A percentile compares a stretch with the other conserved stretches of the same genome.
These are phyloP conservation scores for Colletotrichum chlorophyti DNA, from an alignment of 2,329 filamentous ascomycete species.

Conservation along the genomic window DNA sequence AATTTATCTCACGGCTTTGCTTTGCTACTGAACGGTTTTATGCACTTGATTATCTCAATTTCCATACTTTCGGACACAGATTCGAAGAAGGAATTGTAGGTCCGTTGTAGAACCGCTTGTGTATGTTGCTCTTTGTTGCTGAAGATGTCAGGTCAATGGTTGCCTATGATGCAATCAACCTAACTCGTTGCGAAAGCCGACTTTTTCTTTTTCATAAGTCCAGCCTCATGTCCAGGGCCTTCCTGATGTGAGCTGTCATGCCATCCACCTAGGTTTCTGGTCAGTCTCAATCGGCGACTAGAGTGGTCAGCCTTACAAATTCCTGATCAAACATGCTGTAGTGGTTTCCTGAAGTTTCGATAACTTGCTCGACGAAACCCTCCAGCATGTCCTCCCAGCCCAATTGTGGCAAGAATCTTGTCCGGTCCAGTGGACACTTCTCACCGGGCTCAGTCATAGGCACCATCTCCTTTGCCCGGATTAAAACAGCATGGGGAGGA, in stretches of 20 bases:
- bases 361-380: constrained; percentile 14
- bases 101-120: too few relatives aligned
- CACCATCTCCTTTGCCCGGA: constrained; percentile 15
- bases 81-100: too few relatives aligned
- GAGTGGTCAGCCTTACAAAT: neutral
- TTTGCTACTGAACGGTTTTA: too few relatives aligned
- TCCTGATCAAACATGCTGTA: constrained; percentile 19
- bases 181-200: neutral
- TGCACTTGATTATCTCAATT: too few relatives aligned
- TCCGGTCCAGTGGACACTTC: constrained; percentile 15
- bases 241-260: constrained; percentile 10
- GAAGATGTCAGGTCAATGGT: too few relatives aligned
- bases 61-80: too few relatives aligned
- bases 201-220: neutral
- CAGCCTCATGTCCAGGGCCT: neutral
- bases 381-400: constrained; percentile 22
- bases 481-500: constrained; percentile 11
- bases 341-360: constrained; percentile 19
- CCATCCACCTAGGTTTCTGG: neutral
- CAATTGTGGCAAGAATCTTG: constrained; percentile 14
- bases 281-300: rapidly evolving
- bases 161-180: too few relatives aligned
- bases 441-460: constrained; percentile 18
- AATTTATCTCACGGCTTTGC: too few relatives aligned
- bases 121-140: too few relatives aligned